A percentile compares a stretch with the other conserved stretches of the same genome.
These are phyloP conservation scores for Telfairia occidentalis DNA, from an alignment of 331 rosid species.

Conservation along the genomic window DNA sequence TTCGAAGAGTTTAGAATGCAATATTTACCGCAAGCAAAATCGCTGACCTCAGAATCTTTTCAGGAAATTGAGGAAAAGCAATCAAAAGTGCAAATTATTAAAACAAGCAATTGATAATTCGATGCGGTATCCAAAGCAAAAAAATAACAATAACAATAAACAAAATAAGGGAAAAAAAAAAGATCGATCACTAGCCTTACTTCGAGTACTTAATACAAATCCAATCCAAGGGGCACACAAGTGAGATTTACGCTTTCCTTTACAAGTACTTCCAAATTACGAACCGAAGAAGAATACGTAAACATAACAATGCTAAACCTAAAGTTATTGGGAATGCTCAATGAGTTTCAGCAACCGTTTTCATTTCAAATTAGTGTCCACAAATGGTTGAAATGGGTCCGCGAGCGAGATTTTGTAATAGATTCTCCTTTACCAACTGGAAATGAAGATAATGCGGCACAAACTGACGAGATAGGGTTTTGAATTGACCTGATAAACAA, in stretches of 20 bases:
- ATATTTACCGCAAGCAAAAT: background rate
- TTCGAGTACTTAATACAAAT: background rate
- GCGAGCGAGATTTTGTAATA: background rate
- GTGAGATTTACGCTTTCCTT: background rate
- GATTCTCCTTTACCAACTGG: background rate
- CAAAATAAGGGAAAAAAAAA: background rate
- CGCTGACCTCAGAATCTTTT: background rate
- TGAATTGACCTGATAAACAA: slow-evolving; percentile 66
- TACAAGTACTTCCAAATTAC: background rate
- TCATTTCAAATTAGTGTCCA: background rate
- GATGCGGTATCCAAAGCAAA: background rate
- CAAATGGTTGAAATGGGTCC: background rate
- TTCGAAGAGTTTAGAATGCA: too few relatives aligned
- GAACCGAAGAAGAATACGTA: background rate
- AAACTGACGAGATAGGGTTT: background rate
- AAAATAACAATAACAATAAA: background rate
- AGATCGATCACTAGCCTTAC: background rate
- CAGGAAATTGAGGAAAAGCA: background rate
- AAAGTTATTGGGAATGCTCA: too few relatives aligned
- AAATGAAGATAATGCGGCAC: background rate
- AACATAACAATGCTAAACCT: background rate
- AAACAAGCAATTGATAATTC: background rate
- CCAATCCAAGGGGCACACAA: background rate
- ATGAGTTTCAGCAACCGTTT: too few relatives aligned
- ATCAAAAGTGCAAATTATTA: background rate